Evolutionary conservation across 2,329 filamentous ascomycete species (phyloP), one percentile per base, ranked within the genome.

Genomic region (Nigrospora osmanthi): DNA sequence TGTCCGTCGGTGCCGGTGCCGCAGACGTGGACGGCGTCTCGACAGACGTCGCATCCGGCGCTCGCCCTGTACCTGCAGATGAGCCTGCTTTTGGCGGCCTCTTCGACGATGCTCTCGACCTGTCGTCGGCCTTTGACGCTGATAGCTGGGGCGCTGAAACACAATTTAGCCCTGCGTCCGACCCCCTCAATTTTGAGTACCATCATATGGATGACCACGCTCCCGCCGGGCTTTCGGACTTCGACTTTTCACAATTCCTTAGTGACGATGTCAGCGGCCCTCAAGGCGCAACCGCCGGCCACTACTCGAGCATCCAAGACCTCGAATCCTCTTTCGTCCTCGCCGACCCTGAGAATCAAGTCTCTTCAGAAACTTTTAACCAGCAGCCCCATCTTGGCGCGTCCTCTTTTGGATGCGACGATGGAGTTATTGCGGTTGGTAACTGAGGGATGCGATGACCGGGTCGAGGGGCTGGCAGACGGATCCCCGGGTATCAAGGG

Each of bases 1-100:
- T 98, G 93, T 97, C 93, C 81, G 84, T 91, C 87, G 85, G 80
- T 72, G 75, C 78, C 77, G 69, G 72, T 70, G 66, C 67, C 70
- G 59, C 66, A 63, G 64, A 64, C 66, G 57, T 71, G 67, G 62
- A 60, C 54, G 62, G 61, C 59, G 57, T 70, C 66, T 53, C 70
- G 59, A 62, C 69, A 65, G 58, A 63, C 60, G 61, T 60, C 60
- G 53, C 59, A 59, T 47, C 63, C 62, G 50, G 56, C 59, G 54
- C 69, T 67, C 58, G 63, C 62, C 49, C 72, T 70, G 58, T 62
- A 61, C 61, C 72, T 75, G 56, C 75, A 77, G 61, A 72, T 80
- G 62, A 75, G 71, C 63, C 75, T 74, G 63, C 73, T 80, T 64
- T 70, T 81, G 66, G 76, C 75, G 69, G 79, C 80, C 71, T 83